phyloP scores from a whole-genome alignment of 306 rosid species.

The Lupinus albus region DNA sequence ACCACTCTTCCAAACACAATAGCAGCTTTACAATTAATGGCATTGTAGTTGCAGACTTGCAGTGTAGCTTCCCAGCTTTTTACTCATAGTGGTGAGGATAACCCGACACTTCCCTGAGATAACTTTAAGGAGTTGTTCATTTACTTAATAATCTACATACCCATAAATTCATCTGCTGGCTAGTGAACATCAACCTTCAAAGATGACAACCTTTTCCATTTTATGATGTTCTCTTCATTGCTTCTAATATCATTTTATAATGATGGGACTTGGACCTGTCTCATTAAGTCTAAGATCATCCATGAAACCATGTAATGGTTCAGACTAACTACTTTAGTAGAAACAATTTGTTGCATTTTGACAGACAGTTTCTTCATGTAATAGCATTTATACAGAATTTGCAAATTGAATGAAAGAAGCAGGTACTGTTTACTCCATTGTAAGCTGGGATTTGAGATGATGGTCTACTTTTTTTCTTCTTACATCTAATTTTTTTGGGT shows the following conservation, averaged over 20 bases:
- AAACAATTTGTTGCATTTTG: background rate
- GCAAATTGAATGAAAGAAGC: constrained; percentile 20
- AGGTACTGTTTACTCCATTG: background rate
- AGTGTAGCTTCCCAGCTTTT: constrained; percentile 67
- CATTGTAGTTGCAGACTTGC: too few relatives aligned
- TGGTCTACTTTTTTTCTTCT: too few relatives aligned
- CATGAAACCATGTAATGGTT: constrained; percentile 27
- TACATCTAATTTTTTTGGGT: too few relatives aligned
- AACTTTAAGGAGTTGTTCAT: constrained; percentile 8
- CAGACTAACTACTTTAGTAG: background rate
- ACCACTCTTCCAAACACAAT: too few relatives aligned
- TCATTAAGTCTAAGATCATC: constrained; percentile 13
- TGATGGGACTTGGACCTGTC: too few relatives aligned
- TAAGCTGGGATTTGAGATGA: constrained; percentile 17
- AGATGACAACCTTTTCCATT: constrained; percentile 35
- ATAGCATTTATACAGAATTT: constrained; percentile 27
- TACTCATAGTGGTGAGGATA: constrained; percentile 64
- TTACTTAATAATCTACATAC: constrained; percentile 48
- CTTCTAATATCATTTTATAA: background rate
- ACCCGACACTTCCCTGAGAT: constrained; percentile 2
- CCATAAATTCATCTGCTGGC: constrained; percentile 66
- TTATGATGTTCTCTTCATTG: constrained; percentile 21
- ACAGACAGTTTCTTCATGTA: constrained; percentile 7
- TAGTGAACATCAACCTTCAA: constrained; percentile 28
- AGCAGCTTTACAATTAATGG: too few relatives aligned